phyloP scores from a whole-genome alignment of 352 stramenopile species.

The Phytopythium montanum region DNA sequence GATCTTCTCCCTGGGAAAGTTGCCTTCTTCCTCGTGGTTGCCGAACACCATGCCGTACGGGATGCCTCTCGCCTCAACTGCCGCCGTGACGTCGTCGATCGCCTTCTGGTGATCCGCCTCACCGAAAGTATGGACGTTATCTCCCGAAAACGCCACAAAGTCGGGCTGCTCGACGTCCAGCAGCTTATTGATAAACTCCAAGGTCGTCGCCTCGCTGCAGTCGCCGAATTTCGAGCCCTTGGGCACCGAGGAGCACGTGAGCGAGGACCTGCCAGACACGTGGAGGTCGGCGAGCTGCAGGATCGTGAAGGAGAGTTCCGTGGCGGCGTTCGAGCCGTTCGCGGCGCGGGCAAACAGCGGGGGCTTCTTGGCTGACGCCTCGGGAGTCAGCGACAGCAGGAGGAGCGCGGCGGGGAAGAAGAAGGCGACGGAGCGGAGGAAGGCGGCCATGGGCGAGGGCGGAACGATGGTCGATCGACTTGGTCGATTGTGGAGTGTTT shows the following conservation, averaged over 20 bases:
- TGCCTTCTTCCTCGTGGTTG: slow-evolving; percentile 60
- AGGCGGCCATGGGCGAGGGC: background rate
- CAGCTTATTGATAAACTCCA: slow-evolving; percentile 49
- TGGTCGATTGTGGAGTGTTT: background rate
- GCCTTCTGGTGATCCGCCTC: slow-evolving; percentile 20
- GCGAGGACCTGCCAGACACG: slow-evolving; percentile 34
- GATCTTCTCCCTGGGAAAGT: background rate
- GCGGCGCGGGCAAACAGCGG: background rate
- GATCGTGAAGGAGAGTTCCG: slow-evolving; percentile 46
- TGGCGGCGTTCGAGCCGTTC: background rate
- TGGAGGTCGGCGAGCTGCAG: slow-evolving; percentile 70
- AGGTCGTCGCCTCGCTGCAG: slow-evolving; percentile 44
- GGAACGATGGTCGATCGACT: background rate
- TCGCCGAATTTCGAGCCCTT: slow-evolving; percentile 11
- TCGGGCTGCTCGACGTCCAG: slow-evolving; percentile 60
- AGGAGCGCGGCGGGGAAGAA: no score
- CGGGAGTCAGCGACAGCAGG: background rate
- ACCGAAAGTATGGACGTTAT: slow-evolving; percentile 44
- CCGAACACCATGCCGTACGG: slow-evolving; percentile 60
- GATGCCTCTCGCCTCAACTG: slow-evolving; percentile 38
- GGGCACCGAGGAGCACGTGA: slow-evolving; percentile 23
- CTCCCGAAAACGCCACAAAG: slow-evolving; percentile 59
- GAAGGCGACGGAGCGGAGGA: background rate
- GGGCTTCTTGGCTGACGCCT: background rate
- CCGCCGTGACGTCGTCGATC: slow-evolving; percentile 27